phyloP scores from a whole-genome alignment of 1,139 yeast species.

The Diutina siamensis region DNA sequence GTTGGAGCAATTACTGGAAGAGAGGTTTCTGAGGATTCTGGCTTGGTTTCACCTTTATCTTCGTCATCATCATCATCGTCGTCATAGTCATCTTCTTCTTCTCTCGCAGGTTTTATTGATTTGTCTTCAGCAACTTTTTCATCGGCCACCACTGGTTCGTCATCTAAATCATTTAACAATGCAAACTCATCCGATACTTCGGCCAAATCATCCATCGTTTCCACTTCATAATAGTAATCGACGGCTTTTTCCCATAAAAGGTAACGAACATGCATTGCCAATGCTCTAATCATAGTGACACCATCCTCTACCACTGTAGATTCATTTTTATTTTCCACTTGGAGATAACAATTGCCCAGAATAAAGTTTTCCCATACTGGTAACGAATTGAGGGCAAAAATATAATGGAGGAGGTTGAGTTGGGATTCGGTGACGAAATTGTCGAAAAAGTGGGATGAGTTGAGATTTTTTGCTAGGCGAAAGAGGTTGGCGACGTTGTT shows the following conservation, averaged over 20 bases:
- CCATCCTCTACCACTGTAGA: slow-evolving; percentile 34
- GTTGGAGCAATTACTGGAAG: too few species aligned
- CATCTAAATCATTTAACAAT: slow-evolving; percentile 24
- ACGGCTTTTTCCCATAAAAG: slow-evolving; percentile 68
- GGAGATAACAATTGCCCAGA: slow-evolving; percentile 40
- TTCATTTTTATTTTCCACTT: slow-evolving; percentile 66
- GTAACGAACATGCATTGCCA: slow-evolving; percentile 57
- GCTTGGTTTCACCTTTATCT: slow-evolving; percentile 22
- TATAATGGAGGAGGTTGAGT: slow-evolving; percentile 36
- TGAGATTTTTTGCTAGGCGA: slow-evolving; percentile 36
- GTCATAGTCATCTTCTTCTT: slow-evolving; percentile 16
- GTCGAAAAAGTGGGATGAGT: slow-evolving; percentile 39
- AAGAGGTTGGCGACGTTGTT: slow-evolving; percentile 16
- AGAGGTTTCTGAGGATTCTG: slow-evolving; percentile 20
- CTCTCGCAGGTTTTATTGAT: slow-evolving; percentile 9
- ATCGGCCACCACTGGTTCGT: neutral
- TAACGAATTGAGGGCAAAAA: slow-evolving; percentile 20
- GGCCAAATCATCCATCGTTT: slow-evolving; percentile 12
- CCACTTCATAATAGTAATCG: slow-evolving; percentile 31
- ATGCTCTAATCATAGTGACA: slow-evolving; percentile 33
- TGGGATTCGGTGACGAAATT: slow-evolving; percentile 55
- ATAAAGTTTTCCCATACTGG: slow-evolving; percentile 43
- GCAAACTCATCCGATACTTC: slow-evolving; percentile 29
- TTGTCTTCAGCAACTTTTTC: slow-evolving; percentile 10
- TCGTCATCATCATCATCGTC: slow-evolving; percentile 11